Base-by-base conservation (phyloP, 2,329 filamentous ascomycete species). In the Verticillium klebahnii region DNA sequence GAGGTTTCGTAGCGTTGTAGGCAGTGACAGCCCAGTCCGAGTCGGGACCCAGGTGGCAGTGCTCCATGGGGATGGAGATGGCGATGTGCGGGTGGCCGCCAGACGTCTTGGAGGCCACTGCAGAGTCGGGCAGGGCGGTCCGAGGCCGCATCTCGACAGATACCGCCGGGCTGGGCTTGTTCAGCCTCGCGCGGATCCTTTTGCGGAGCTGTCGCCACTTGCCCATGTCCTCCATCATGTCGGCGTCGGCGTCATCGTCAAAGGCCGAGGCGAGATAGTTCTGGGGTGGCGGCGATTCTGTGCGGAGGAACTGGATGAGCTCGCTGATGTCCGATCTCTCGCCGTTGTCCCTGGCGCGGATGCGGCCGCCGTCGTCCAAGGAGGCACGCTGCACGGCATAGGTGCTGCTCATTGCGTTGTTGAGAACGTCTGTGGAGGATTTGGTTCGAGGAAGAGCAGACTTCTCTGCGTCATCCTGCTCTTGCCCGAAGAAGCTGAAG, bases 81-180 rank as follows among this genome's bases (percentile, higher is more conserved):
- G 84, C 83, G 65, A 88, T 86, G 66, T 87, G 82, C 5, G 82
- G 77, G 67, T 84, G 76, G 1, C 85, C 85, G 2, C 75, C 79
- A 7, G 71, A 81, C 0, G 84, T 87, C 39, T 73, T 81, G 8
- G 82, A 81, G 4, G 82, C 80, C 15, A 87, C 76, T 14, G 84
- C 83, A 29, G 80, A 81, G 68, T 87, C 84, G 9, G 84, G 84
- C 3, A 87, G 75, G 59, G 69, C 71, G 34, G 58, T 61, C n/a
- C 45, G 36, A 25, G 61, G 60, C 9, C 59, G 63, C 63, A 81
- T 69, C 25, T 65, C 23, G 59, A 58, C 12, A 71, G 63, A 31
- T 70, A 66, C 1, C 69, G 70, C 7, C 63, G 67, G 6, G 32
- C 64, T 64, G 63, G 66, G 36, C 37, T 52, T 57, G 55, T 60